Evolutionary conservation across 805 yeast genomes (phyloP).

Genomic region (Peterozyma xylosa): DNA sequence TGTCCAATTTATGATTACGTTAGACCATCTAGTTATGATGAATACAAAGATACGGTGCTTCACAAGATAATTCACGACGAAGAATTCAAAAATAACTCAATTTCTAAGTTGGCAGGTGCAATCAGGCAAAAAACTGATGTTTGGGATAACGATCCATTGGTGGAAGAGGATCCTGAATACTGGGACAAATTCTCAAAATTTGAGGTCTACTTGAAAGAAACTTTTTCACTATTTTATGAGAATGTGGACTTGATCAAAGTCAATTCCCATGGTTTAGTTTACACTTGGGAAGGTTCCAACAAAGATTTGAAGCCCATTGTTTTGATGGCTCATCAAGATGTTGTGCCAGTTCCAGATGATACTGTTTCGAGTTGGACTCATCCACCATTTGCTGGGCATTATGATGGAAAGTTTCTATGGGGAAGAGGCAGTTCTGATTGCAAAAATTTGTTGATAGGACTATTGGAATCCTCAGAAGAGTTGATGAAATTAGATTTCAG

Average conservation of each 20-base stretch:
- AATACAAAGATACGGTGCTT: conserved; percentile 23
- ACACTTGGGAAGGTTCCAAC: conserved; percentile 34
- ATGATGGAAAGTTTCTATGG: conserved; percentile 28
- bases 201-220: conserved; percentile 28
- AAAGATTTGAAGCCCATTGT: conserved; percentile 32
- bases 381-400: conserved; percentile 29
- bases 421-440: conserved; percentile 36
- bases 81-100: conserved; percentile 30
- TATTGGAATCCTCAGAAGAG: conserved; percentile 23
- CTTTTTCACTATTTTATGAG: conserved; percentile 32
- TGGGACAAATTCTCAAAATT: conserved; percentile 24
- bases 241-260: conserved; percentile 27
- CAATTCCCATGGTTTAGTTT: conserved; percentile 36
- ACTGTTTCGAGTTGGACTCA: conserved; percentile 30
- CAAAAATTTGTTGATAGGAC: conserved; percentile 35
- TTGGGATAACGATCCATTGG: conserved; percentile 43
- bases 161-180: conserved; percentile 45
- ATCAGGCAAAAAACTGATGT: conserved; percentile 60
- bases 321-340: conserved; percentile 44
- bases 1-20: conserved; percentile 14
- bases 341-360: conserved; percentile 38
- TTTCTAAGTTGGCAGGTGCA: conserved; percentile 45
- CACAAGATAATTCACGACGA: conserved; percentile 27
- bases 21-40: conserved; percentile 23
- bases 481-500: conserved; percentile 23